Percentiles rank a stretch among this genome's conserved stretches.
Evolutionary conservation across 1,284 basidiomycete species (phyloP).

Genomic region (Moesziomyces sp.): DNA sequence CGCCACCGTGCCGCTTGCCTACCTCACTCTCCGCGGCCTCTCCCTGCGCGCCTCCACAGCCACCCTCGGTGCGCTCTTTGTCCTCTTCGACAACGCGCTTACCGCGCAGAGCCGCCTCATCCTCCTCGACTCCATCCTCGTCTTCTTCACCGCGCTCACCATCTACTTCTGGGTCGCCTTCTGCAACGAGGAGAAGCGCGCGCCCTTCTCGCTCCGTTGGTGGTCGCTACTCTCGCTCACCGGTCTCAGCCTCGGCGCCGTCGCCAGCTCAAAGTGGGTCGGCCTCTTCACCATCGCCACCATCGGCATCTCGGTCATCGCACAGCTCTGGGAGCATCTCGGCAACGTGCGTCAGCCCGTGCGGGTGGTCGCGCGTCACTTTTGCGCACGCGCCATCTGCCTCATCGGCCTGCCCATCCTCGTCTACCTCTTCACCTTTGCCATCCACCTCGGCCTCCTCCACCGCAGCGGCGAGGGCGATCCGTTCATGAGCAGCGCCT

Average conservation of each 20-base stretch:
- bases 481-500: constrained; percentile 98
- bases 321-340: constrained; percentile 89
- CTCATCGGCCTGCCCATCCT: constrained; percentile 83
- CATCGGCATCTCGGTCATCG: constrained; percentile 83
- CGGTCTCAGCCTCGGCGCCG: constrained; percentile 88
- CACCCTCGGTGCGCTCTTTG: constrained; percentile 85
- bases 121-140: constrained; percentile 93
- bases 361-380: constrained; percentile 81
- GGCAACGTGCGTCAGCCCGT: constrained; percentile 86
- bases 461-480: constrained; percentile 93
- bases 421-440: constrained; percentile 96
- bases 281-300: constrained; percentile 99
- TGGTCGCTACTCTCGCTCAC: constrained; percentile 92
- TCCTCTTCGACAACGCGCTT: constrained; percentile 96
- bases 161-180: constrained; percentile 89
- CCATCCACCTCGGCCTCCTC: constrained; percentile 90
- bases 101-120: constrained; percentile 96
- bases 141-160: constrained; percentile 96
- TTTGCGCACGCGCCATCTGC: constrained; percentile 86
- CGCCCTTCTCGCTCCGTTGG: constrained; percentile 84
- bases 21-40: constrained; percentile 90
- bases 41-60: constrained; percentile 86
- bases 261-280: constrained; percentile 96
- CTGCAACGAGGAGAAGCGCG: constrained; percentile 82
- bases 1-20: constrained; percentile 87